phyloP scores from a whole-genome alignment of 352 stramenopile genomes.

The Globisporangium parvum region DNA sequence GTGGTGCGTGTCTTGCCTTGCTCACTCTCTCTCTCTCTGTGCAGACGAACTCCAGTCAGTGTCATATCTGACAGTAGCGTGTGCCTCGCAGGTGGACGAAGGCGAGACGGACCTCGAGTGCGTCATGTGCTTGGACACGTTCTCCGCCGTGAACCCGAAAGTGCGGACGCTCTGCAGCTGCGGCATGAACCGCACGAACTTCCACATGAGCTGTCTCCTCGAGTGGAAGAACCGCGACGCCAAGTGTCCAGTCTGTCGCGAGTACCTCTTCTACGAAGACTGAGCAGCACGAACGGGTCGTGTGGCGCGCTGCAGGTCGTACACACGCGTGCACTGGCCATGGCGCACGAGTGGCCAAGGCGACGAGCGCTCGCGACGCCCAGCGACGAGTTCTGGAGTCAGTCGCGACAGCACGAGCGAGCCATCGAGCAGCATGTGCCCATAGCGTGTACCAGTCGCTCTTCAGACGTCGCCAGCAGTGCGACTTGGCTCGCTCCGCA shows the following conservation, averaged over 20 bases:
- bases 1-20: slow-evolving; percentile 22
- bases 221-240: slow-evolving; percentile 82
- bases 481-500: no score
- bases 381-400: no score
- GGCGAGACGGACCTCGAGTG: slow-evolving; percentile 76
- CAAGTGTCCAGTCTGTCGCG: slow-evolving; percentile 82
- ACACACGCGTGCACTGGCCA: no score
- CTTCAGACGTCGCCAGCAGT: no score
- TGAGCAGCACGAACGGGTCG: background rate
- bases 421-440: no score
- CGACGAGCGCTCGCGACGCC: no score
- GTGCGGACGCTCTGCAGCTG: slow-evolving; percentile 84
- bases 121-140: slow-evolving; percentile 82
- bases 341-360: no score
- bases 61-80: slow-evolving; percentile 3
- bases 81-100: slow-evolving; percentile 33
- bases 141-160: slow-evolving; percentile 65
- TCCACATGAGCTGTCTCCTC: slow-evolving; percentile 84
- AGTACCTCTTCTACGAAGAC: slow-evolving; percentile 87
- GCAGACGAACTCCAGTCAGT: no score
- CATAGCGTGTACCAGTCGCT: no score
- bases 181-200: slow-evolving; percentile 88
- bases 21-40: no score
- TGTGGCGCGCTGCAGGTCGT: background rate
- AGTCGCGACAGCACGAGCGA: no score